Evolutionary conservation across 768 basidiomycete species (phyloP).

Genomic region (Suillus tomentosus): DNA sequence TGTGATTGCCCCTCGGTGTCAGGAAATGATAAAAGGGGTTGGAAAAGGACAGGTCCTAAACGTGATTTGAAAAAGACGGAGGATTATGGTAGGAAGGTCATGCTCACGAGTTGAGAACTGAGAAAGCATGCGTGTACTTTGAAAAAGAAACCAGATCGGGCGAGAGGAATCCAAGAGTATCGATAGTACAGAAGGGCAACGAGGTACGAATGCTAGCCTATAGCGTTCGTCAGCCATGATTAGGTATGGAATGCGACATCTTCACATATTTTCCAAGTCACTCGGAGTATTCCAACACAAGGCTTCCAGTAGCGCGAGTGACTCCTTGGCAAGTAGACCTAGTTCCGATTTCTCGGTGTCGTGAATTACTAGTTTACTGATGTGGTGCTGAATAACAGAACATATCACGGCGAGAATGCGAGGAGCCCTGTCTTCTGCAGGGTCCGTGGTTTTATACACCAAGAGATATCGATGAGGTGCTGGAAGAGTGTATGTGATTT

Average conservation of each 20-base stretch:
- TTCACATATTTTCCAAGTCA: slow-evolving; percentile 40
- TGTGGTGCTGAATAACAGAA: slow-evolving; percentile 42
- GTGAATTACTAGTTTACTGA: slow-evolving; percentile 36
- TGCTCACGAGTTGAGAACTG: slow-evolving; percentile 57
- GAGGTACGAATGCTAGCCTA: slow-evolving; percentile 44
- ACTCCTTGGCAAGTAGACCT: slow-evolving; percentile 41
- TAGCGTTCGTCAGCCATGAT: neutral
- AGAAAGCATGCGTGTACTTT: slow-evolving; percentile 51
- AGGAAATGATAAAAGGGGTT: slow-evolving; percentile 43
- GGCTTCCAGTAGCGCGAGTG: slow-evolving; percentile 52
- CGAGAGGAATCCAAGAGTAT: slow-evolving; percentile 53
- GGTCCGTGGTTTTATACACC: slow-evolving; percentile 22
- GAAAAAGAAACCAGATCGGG: slow-evolving; percentile 51
- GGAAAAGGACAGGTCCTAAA: slow-evolving; percentile 46
- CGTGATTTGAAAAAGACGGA: slow-evolving; percentile 6
- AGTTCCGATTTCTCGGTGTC: slow-evolving; percentile 27
- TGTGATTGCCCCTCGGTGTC: slow-evolving; percentile 26
- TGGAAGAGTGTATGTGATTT: slow-evolving; percentile 51
- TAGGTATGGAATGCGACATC: neutral
- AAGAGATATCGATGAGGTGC: slow-evolving; percentile 44
- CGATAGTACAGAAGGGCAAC: slow-evolving; percentile 43
- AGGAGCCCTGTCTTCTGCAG: slow-evolving; percentile 30
- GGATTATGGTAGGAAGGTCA: slow-evolving; percentile 3
- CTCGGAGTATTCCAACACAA: slow-evolving; percentile 51
- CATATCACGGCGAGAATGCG: slow-evolving; percentile 43